Evolutionary conservation across 352 stramenopile species (phyloP).

Genomic region (Peronospora belbahrii): DNA sequence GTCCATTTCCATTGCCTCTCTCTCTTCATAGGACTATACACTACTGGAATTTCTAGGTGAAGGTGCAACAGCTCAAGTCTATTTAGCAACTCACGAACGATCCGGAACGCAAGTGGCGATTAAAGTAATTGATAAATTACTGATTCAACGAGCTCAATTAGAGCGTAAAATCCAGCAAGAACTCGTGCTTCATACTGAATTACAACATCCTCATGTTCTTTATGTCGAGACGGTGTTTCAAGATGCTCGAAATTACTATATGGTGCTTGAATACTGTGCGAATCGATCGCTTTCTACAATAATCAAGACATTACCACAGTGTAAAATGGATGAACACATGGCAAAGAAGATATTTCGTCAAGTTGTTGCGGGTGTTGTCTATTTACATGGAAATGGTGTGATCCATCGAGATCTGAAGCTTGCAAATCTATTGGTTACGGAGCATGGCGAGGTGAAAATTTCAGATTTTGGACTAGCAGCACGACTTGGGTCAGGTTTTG

Average conservation of each 20-base stretch:
- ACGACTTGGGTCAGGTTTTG: conserved; percentile 37
- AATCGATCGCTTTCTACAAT: conserved; percentile 40
- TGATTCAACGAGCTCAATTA: conserved; percentile 48
- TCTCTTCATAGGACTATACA: conserved; percentile 61
- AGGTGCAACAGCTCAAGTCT: conserved; percentile 70
- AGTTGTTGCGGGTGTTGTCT: conserved; percentile 41
- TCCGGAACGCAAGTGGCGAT: conserved; percentile 43
- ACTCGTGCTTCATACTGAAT: conserved; percentile 55
- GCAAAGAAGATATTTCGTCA: conserved; percentile 49
- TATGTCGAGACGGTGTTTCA: conserved; percentile 60
- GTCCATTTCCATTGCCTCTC: background rate
- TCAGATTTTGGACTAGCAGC: conserved; percentile 73
- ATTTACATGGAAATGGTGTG: conserved; percentile 51
- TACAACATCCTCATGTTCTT: conserved; percentile 50
- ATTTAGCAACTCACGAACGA: conserved; percentile 47
- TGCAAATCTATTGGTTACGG: conserved; percentile 60
- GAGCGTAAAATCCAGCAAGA: conserved; percentile 59
- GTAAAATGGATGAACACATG: conserved; percentile 35
- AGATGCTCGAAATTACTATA: conserved; percentile 69
- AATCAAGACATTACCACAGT: conserved; percentile 26
- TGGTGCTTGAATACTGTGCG: conserved; percentile 62
- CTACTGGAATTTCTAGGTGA: conserved; percentile 70
- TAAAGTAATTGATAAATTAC: conserved; percentile 79
- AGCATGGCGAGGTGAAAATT: conserved; percentile 47
- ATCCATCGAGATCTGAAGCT: conserved; percentile 80